These are phyloP conservation scores for Penicillium sp. DNA, from an alignment of 2,329 filamentous ascomycete species.

Conservation along the genomic window DNA sequence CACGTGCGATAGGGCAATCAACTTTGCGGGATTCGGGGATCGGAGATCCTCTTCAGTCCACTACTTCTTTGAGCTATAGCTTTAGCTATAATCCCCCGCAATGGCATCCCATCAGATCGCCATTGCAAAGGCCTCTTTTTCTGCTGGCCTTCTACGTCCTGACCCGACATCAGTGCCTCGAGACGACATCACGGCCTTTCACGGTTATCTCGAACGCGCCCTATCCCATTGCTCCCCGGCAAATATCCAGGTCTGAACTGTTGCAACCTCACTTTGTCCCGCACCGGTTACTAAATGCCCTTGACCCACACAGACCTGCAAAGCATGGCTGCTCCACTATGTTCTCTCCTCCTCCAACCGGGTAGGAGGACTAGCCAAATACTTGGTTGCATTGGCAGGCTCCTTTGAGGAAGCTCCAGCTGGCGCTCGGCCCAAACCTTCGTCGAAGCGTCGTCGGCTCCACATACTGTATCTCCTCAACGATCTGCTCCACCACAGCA, in stretches of 20 bases:
- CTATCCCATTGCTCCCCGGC: conserved; percentile 67
- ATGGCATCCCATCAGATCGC: conserved; percentile 68
- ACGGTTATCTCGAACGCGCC: conserved; percentile 60
- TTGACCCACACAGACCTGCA: conserved; percentile 63
- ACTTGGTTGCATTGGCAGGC: conserved; percentile 64
- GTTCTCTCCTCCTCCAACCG: conserved; percentile 64
- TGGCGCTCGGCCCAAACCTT: conserved; percentile 41
- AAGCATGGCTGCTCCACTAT: conserved; percentile 74
- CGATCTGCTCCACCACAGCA: conserved; percentile 69
- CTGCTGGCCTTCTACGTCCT: conserved; percentile 66
- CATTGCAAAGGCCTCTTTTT: conserved; percentile 74
- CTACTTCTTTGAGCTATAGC: background rate
- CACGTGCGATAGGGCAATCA: background rate
- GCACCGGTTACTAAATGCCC: conserved; percentile 19
- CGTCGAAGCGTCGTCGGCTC: conserved; percentile 63
- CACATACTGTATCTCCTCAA: conserved; percentile 74
- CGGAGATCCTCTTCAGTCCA: background rate
- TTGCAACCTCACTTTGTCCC: conserved; percentile 26
- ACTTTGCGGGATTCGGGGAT: background rate
- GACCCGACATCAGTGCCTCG: conserved; percentile 67
- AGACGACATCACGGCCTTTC: conserved; percentile 65
- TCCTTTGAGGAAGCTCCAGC: conserved; percentile 45
- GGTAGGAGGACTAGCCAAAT: conserved; percentile 66
- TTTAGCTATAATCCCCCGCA: background rate
- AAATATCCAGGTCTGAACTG: conserved; percentile 81